phyloP scores from a whole-genome alignment of 495 filamentous ascomycete genomes.

The Durotheca rogersii region DNA sequence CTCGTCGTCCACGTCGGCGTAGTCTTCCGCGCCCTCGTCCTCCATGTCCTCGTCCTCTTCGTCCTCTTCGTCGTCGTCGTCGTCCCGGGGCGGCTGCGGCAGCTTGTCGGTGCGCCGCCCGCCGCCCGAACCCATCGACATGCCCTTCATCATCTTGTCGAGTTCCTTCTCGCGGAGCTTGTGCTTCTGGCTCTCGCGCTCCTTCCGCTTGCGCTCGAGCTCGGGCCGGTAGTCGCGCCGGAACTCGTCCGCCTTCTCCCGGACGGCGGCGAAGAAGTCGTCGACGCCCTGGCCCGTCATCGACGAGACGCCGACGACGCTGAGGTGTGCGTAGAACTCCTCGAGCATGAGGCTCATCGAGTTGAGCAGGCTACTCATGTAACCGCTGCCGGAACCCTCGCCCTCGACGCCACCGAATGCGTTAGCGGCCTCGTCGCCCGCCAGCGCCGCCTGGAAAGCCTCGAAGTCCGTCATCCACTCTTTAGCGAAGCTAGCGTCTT shows the following conservation, averaged over 20 bases:
- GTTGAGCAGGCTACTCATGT: conserved; percentile 95
- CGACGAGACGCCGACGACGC: conserved; percentile 86
- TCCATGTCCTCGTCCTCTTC: conserved; percentile 42
- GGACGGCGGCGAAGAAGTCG: conserved; percentile 87
- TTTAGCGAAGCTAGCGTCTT: conserved; percentile 87
- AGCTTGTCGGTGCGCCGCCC: conserved; percentile 30
- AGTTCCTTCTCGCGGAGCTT: conserved; percentile 74
- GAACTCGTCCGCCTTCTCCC: conserved; percentile 86
- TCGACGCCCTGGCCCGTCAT: conserved; percentile 91
- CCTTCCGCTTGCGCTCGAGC: conserved; percentile 72
- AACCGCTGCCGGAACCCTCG: conserved; percentile 71
- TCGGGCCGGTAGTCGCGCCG: conserved; percentile 89
- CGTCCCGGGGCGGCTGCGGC: conserved; percentile 33
- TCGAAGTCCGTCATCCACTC: conserved; percentile 99
- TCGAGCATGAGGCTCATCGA: conserved; percentile 98
- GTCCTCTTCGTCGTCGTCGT: conserved; percentile 60
- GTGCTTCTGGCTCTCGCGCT: conserved; percentile 71
- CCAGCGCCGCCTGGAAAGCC: conserved; percentile 84
- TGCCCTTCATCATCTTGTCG: conserved; percentile 90
- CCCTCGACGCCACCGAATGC: conserved; percentile 76
- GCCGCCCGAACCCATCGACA: conserved; percentile 61
- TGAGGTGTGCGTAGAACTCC: conserved; percentile 93
- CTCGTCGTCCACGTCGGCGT: conserved; percentile 50
- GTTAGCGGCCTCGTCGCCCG: conserved; percentile 73
- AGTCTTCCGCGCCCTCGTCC: conserved; percentile 49